Conservation (phyloP, 164 flowering plant species). For the Nymphaea thermarum region DNA sequence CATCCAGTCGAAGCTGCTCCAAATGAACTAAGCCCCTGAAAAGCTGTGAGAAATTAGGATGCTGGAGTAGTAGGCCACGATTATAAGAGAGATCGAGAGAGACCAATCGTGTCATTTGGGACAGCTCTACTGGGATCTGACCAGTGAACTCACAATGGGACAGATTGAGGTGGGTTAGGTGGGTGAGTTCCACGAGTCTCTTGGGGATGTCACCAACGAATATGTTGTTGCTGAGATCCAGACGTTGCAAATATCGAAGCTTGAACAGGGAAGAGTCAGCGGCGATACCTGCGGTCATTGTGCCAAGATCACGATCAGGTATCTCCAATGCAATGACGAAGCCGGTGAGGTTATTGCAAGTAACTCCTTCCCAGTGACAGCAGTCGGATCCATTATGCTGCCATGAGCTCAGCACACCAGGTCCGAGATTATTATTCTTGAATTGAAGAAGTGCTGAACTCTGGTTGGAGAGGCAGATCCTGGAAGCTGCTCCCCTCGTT, state of each 20-base stretch:
- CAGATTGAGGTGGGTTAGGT: slow-evolving; percentile 30
- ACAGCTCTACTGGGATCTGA: slow-evolving; percentile 27
- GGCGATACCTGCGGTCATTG: no score
- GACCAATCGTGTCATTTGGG: slow-evolving; percentile 20
- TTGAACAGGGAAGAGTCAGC: not conserved
- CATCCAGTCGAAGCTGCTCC: no score
- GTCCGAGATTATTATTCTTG: no score
- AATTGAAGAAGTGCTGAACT: not conserved
- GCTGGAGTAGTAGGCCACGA: no score
- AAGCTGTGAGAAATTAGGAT: no score
- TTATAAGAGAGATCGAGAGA: slow-evolving; percentile 9
- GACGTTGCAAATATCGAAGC: not conserved
- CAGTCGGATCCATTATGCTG: not conserved
- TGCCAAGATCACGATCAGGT: no score
- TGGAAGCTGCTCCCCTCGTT: not conserved
- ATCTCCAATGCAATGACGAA: not conserved
- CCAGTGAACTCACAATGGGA: slow-evolving; percentile 37
- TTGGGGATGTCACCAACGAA: not conserved
- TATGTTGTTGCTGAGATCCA: not conserved
- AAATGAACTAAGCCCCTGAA: no score
- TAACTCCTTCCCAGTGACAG: not conserved
- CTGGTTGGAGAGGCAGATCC: not conserved
- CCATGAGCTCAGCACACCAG: not conserved
- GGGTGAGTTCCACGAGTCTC: no score
- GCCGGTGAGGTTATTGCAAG: slow-evolving; percentile 1